Conservation (phyloP, 1,284 basidiomycete species). For the Taiwanofungus camphoratus region DNA sequence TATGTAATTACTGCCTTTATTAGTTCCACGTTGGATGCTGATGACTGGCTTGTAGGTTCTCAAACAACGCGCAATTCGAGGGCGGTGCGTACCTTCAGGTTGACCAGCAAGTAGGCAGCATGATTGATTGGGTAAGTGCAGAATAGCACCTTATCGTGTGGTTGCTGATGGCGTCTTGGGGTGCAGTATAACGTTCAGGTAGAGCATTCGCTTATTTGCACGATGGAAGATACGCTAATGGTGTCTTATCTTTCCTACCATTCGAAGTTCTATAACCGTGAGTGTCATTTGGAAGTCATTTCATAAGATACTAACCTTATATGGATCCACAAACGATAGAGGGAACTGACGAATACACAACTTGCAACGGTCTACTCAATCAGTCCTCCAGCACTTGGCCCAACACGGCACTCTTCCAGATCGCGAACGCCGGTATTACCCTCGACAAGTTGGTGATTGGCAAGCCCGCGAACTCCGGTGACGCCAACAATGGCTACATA, state of each 20-base stretch:
- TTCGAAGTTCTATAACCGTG: slow-evolving; percentile 56
- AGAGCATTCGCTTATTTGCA: slow-evolving; percentile 4
- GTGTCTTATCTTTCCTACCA: not conserved
- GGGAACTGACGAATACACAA: slow-evolving; percentile 52
- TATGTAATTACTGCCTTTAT: no score
- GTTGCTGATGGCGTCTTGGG: not conserved
- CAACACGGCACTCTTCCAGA: slow-evolving; percentile 51
- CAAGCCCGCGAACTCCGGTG: slow-evolving; percentile 48
- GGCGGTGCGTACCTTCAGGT: slow-evolving; percentile 59
- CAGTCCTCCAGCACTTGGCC: slow-evolving; percentile 48
- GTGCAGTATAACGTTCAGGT: slow-evolving; percentile 43
- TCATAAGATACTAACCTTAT: no score
- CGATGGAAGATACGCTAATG: not conserved
- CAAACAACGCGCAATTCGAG: slow-evolving; percentile 37
- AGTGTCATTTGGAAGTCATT: no score
- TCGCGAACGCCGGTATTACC: slow-evolving; percentile 47
- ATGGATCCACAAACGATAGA: no score
- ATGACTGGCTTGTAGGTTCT: slow-evolving; percentile 35
- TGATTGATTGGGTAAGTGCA: slow-evolving; percentile 32
- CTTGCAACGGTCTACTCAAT: slow-evolving; percentile 48
- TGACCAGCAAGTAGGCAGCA: slow-evolving; percentile 45
- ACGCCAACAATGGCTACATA: slow-evolving; percentile 58
- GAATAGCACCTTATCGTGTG: not conserved
- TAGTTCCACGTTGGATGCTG: not conserved
- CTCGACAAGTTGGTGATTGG: slow-evolving; percentile 53